Conservation (phyloP, 352 stramenopile species). For the Globisporangium middletonii region DNA sequence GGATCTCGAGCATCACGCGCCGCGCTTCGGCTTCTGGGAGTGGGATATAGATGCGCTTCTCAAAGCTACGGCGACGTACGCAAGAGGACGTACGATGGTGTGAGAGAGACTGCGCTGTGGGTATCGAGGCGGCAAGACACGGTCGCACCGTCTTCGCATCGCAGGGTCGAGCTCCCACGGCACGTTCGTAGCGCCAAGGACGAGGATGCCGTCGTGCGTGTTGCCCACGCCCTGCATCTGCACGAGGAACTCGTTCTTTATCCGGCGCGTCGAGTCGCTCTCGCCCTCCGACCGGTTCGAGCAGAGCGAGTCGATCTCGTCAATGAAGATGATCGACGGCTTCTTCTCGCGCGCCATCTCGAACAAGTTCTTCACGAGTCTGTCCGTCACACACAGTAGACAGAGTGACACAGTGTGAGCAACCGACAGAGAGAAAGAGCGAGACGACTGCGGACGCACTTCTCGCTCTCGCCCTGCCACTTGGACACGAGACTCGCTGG, state of each 20-base stretch:
- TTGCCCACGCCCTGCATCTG: constrained; percentile 96
- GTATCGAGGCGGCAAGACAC: neutral
- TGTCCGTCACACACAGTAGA: constrained; percentile 18
- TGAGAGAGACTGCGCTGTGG: neutral
- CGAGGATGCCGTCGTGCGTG: constrained; percentile 88
- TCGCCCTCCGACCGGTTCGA: constrained; percentile 91
- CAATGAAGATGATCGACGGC: constrained; percentile 96
- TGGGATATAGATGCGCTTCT: constrained; percentile 99
- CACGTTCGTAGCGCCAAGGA: constrained; percentile 98
- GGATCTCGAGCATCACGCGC: constrained; percentile 95
- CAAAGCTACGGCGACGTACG: constrained; percentile 71
- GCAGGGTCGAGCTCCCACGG: constrained; percentile 97
- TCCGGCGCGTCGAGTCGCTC: constrained; percentile 92
- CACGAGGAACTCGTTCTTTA: constrained; percentile 99
- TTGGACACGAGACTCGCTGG: constrained; percentile 98
- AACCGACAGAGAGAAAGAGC: neutral
- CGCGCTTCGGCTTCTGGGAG: constrained; percentile 91
- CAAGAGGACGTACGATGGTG: neutral
- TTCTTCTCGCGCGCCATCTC: constrained; percentile 95
- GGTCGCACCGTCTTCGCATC: constrained; percentile 88
- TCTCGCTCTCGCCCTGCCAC: constrained; percentile 96
- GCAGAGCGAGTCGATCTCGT: constrained; percentile 96
- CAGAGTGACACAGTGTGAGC: neutral
- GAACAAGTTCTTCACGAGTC: constrained; percentile 97
- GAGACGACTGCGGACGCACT: constrained; percentile 24